Base-by-base conservation (phyloP, 148 eudicot genomes). In the Beta vulgaris region DNA sequence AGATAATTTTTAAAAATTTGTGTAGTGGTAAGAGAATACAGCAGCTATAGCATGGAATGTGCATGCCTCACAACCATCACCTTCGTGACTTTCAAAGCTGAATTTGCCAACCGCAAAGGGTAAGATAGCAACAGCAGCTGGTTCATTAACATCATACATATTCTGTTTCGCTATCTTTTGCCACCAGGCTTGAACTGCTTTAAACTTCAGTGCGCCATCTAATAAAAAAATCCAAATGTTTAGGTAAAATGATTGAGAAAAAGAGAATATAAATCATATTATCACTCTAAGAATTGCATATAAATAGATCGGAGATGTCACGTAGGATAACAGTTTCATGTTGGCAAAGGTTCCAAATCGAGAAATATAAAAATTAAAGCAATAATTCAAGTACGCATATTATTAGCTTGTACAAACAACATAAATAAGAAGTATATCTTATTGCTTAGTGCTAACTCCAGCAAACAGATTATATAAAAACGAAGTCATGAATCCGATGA, bases 181-280 rank as follows among this genome's bases (percentile, higher is more conserved):
- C 98, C 97, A 94, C 96, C 97, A 90, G 49, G 91, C 82, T 86
- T 91, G 86, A 55, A 94, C 86, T 35, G 86, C 85, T 81, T 86
- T 90, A 73, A 94, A 94, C 76, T 90, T 86, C 78, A 76, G 85
- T 19, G 53, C 79, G 44, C 79, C 83, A 81, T 83, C 97, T 91
- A 83, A 73, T n/a, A 79, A 35, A 53, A 35, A 18, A 10, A 48
- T 48, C 69, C 9, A 58, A n/a, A 71, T 71, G 72, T 39, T 68
- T 11, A 63, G 8, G 49, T 49, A 19, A 71, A 34, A 36, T 40
- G 19, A 68, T 39, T 59, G 19, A 53, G 59, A 44, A 53, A 28
- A 42, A 71, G 49, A 68, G 53, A 21, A 7, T 39, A 72, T 14
- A 26, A 18, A 31, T 68, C 63, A 68, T 46, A 26, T 19, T 53